Percentiles rank a stretch among this genome's conserved stretches.
Evolutionary conservation across 441 rosid genomes (phyloP).

Genomic region (Biscutella laevigata): DNA sequence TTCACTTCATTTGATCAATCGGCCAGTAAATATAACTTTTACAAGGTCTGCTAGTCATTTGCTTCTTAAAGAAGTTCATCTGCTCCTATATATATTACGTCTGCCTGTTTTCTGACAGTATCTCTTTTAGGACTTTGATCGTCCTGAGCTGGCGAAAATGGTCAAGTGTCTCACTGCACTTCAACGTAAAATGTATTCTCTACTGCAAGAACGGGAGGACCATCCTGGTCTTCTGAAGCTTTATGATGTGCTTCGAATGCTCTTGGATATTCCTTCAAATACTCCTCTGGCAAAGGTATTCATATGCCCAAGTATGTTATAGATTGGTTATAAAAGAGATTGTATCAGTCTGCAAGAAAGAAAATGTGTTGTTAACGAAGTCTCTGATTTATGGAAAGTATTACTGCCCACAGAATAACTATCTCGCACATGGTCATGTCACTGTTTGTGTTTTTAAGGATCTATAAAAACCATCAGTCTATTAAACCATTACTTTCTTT

Average conservation of each 20-base stretch:
- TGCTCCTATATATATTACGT: background rate
- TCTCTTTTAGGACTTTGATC: slow-evolving; percentile 59
- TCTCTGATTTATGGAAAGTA: background rate
- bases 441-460: background rate
- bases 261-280: slow-evolving; percentile 59
- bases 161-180: slow-evolving; percentile 53
- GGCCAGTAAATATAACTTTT: slow-evolving; percentile 60
- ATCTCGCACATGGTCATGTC: background rate
- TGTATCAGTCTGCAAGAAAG: background rate
- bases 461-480: background rate
- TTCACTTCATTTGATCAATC: slow-evolving; percentile 35
- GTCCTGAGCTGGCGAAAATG: slow-evolving; percentile 65
- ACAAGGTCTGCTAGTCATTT: slow-evolving; percentile 53
- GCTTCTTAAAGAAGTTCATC: slow-evolving; percentile 12
- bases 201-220: slow-evolving; percentile 66
- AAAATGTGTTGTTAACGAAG: slow-evolving; percentile 1
- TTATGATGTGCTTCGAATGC: slow-evolving; percentile 58
- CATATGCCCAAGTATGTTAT: background rate
- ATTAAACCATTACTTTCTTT: slow-evolving; percentile 6
- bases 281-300: slow-evolving; percentile 91
- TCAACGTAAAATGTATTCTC: slow-evolving; percentile 33
- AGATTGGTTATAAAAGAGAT: background rate
- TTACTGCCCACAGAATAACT: background rate
- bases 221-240: slow-evolving; percentile 78
- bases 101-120: slow-evolving; percentile 16